Evolutionary conservation across 305 asterid species (phyloP), one percentile per base, ranked within the genome.

Genomic region (Andrographis paniculata): DNA sequence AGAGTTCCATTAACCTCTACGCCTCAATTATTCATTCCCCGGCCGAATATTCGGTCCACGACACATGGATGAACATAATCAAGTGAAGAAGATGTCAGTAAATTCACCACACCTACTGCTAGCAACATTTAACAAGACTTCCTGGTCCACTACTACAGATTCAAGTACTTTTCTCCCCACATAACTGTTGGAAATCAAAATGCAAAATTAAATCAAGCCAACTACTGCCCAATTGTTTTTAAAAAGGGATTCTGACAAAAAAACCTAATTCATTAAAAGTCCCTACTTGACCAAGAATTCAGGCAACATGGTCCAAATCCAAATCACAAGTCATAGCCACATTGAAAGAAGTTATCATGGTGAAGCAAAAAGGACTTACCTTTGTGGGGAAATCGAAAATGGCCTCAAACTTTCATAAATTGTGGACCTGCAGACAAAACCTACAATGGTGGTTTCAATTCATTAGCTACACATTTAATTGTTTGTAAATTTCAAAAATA

Each of bases 161-260:
- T 28, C 20, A 47, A 14, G 3, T 20, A 21, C 33, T 41, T 41
- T 1, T 44, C 21, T 18, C 18, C 11, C n/a, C n/a, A n/a, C n/a
- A n/a, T n/a, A n/a, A n/a, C n/a, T n/a, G n/a, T n/a, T n/a, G n/a
- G n/a, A n/a, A n/a, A n/a, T n/a, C n/a, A n/a, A n/a, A n/a, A n/a
- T n/a, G n/a, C n/a, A n/a, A n/a, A n/a, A n/a, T n/a, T n/a, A n/a
- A n/a, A 59, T 38, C 19, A 27, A 42, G 50, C 44, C 66, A 48
- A n/a, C n/a, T n/a, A 55, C 60, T 21, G 56, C 45, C 49, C 58
- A 30, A 24, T 58, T 48, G n/a, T n/a, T n/a, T n/a, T n/a, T n/a
- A n/a, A n/a, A 33, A 56, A 53, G 48, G 45, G 27, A 52, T 40
- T 56, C 57, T 57, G 47, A 61, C 61, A n/a, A 50, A 28, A 41